Evolutionary conservation across 257 asterid genomes (phyloP), one percentile per base, ranked within the genome.

Genomic region (Thymus mandschuricus): DNA sequence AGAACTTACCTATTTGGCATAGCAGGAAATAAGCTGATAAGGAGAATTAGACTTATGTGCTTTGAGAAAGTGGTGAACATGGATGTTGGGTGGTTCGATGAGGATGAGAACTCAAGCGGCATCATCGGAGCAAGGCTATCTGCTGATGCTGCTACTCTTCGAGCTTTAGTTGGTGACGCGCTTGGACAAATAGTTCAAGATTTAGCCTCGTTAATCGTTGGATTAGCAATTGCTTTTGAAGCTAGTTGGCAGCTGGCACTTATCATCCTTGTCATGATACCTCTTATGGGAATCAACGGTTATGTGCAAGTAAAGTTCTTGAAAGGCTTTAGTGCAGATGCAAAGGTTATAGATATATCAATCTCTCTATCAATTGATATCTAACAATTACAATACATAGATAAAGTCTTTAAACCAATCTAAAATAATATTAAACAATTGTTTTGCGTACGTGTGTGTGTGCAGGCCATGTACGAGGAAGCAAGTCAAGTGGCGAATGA

Each of bases 401-500:
- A 21, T 21, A 21, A 21, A 21, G 21, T 21, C 21, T 21, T 21
- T 21, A 21, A 21, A 21, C 21, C 21, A 21, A 21, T 21, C 21
- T 21, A 21, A 21, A 21, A 21, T 21, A 21, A 21, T 21, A 21
- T 21, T 21, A 21, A 21, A 21, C 21, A 34, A 34, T 33, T 33
- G 35, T 33, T 33, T 1, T n/a, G n/a, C n/a, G n/a, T n/a, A n/a
- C 38, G 4, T 34, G 2, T 2, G 2, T 34, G 38, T 3, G 4
- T 41, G 68, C 76, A 90, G 97, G 78, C 74, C 7, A 86, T 82
- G 96, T 90, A 90, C 46, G 93, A 88, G 78, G 96, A 90, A 81
- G 97, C 97, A 8, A 90, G 96, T 48, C 97, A 90, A 73, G 83
- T 88, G 43, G 97, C 97, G 33, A 88, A 79, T 8, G 97, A 90